Percentiles rank a stretch among this genome's conserved stretches.
These are phyloP conservation scores for Lobosporangium transversale DNA, from an alignment of 192 early-diverging fungal genomes.

Conservation along the genomic window DNA sequence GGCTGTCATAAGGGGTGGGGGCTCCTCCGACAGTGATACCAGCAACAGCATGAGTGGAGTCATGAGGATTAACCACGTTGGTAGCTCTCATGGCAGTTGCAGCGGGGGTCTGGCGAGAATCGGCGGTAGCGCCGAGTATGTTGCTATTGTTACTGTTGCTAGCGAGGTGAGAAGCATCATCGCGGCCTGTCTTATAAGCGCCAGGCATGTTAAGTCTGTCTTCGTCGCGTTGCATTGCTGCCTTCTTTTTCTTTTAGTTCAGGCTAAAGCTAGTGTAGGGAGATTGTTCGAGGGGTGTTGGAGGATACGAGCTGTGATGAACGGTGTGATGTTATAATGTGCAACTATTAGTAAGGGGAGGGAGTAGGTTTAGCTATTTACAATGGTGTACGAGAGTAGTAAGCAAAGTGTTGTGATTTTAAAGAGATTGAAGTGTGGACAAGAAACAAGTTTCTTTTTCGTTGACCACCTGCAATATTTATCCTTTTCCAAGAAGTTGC, in stretches of 20 bases:
- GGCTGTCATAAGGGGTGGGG: conserved; percentile 1
- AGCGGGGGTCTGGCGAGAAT: neutral
- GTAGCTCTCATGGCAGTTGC: conserved; percentile 26
- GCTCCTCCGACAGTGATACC: conserved; percentile 13
- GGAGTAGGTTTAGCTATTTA: no score
- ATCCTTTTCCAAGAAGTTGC: no score
- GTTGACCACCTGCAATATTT: no score
- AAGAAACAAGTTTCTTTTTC: no score
- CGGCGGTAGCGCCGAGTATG: neutral
- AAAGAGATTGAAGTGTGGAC: no score
- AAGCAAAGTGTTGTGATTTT: no score
- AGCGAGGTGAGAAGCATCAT: neutral
- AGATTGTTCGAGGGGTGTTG: neutral
- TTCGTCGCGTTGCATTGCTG: conserved; percentile 27
- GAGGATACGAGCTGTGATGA: neutral
- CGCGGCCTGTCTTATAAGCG: conserved; percentile 17
- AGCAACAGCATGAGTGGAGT: conserved; percentile 10
- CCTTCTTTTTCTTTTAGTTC: neutral
- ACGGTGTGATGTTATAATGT: no score
- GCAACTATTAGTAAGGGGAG: no score
- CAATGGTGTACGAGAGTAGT: no score
- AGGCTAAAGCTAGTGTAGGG: neutral
- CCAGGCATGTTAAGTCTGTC: conserved; percentile 29
- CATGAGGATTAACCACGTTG: conserved; percentile 15
- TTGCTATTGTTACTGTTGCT: neutral